Evolutionary conservation across 306 rosid species (phyloP), one percentile per base, ranked within the genome.

Genomic region (Pyrus pyrifolia): DNA sequence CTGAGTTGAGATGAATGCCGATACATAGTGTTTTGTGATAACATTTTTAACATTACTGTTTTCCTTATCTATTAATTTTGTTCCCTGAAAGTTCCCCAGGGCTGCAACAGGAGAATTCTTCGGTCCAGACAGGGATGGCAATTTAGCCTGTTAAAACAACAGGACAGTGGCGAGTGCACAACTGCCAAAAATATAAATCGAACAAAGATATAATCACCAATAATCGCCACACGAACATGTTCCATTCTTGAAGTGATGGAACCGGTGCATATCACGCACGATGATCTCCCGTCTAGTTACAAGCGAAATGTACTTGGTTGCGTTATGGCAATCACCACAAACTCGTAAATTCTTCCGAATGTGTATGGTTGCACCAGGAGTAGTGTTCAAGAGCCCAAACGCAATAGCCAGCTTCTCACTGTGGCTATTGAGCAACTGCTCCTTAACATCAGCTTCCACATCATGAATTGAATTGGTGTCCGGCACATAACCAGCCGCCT

Each of bases 361-460:
- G 72, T 91, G 97, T 82, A 91, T 86, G 63, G 98, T 86, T 31
- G 91, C 77, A 13, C 91, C 93, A 0, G 84, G 89, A 21, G 71
- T 84, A 18, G 98, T 90, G 67, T 93, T 93, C 64, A 94, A 27
- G 67, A 94, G 94, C 67, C 97, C 96, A 61, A 94, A 94, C 44
- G 95, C 91, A 67, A 90, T 94, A 31, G 97, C 98, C 57, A 94
- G 89, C 91, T 92, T 90, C 88, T 93, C 98, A 45, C 98, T 91
- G 27, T 93, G 98, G 84, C 94, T 85, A 81, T 85, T 87, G 25
- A 88, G 81, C 77, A 94, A 81, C 76, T 90, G 94, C 82, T 89
- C 87, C 83, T 90, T 89, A 60, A 91, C 90, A 18, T 86, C 89
- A 51, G 88, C 98, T 80, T 93, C 98, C 23, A 94, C 91, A 25